Base-by-base conservation (phyloP, 805 yeast species). In the Candida coleopterorum region DNA sequence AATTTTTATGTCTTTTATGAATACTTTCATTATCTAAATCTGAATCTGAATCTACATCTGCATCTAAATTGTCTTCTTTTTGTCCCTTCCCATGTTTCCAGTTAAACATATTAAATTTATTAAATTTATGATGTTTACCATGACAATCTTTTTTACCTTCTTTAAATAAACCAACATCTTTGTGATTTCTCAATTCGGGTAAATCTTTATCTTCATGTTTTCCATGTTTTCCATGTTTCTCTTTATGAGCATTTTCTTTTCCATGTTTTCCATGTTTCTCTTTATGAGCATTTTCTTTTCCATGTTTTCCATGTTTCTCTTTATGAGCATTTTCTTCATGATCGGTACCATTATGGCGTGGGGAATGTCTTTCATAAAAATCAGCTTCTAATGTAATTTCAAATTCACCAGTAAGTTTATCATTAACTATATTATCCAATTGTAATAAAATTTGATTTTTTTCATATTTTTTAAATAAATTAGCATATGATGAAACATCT, bases 391-490 rank as follows among this genome's bases (percentile, higher is more conserved):
- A 57, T 2, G 66, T 56, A 16, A 79, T 65, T 32, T 75, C 60
- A 60, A 83, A 81, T 1, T 59, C 67, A 6, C 95, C 95, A 2
- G 75, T 75, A 38, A 80, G 62, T 25, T 68, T 62, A 4, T 66
- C 69, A 18, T 74, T 70, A 18, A 78, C 49, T 17, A 77, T 48
- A 49, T 87, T 86, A 49, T 82, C 85, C 46, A 86, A 70, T 48
- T 81, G 81, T 44, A 82, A 71, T 29, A 74, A 59, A 17, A 77
- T 48, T 6, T 68, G 55, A 6, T 66, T 47, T 3, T 64, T 62
- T 10, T 63, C 46, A n/a, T 32, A 16, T 3, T 24, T 18, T 24
- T 55, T 44, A 53, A 86, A 83, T 23, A 85, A 53, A 0, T 62
- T 44, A 6, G 68, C 48, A 51, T 74, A 85, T 11, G 61, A 53